Evolutionary conservation across 495 filamentous ascomycete genomes (phyloP), one percentile per base, ranked within the genome.

Genomic region (Cladorrhinum samala): DNA sequence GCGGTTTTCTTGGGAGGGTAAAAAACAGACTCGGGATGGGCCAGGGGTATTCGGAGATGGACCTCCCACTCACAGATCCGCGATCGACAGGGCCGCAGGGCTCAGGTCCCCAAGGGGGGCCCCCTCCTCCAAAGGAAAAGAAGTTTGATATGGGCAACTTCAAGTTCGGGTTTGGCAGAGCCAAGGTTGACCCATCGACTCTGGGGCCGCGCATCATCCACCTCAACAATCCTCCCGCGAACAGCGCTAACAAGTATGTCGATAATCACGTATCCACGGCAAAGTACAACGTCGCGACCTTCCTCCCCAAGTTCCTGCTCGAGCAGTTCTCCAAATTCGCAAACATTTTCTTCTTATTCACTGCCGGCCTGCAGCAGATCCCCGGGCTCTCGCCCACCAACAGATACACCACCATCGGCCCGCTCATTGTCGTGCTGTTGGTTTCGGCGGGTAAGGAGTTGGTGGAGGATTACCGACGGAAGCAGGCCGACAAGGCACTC

Each of bases 251-350:
- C 75, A 93, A 90, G 65, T 96, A 91, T 70, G 79, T 91, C 53
- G 87, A 92, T 77, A 99, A 99, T 66, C 88, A 96, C 66, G 86
- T 99, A 42, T 96, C 92, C 6, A 99, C 94, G 2, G 85, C 94
- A 59, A 99, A 99, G 67, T 99, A 99, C 79, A 99, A 97, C 68
- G 61, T 91, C 63, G 77, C 87, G 47, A 96, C 89, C n/a, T 97
- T 97, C 68, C 62, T 96, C 23, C 92, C 93, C 44, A 99, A 99
- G 70, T 99, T 99, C 74, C 75, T 99, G 18, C 94, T 91, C 71
- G 94, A 99, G 64, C 94, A 99, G 70, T 99, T 99, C 75, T 95
- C 90, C 46, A 99, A 96, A 73, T 96, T 95, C 72, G 94, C 93
- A 72, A 99, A 99, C 67, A 67, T 99, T 58, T 99, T 99, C 77